Evolutionary conservation across 148 eudicot species (phyloP).

Genomic region (Selenicereus undatus): DNA sequence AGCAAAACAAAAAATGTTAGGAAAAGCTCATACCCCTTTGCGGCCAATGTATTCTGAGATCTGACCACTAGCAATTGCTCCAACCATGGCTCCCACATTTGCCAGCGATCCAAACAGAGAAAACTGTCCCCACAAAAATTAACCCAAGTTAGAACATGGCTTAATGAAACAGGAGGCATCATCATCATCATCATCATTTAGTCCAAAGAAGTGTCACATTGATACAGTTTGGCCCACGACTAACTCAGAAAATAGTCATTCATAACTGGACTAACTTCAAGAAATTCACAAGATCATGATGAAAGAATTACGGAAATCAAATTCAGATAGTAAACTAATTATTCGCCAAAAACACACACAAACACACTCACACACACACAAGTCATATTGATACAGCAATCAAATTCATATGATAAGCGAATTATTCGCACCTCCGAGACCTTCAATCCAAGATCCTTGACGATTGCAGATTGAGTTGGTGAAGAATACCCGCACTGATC

Average conservation of each 20-base stretch:
- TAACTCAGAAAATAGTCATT: not conserved
- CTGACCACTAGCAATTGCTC: slow-evolving; percentile 88
- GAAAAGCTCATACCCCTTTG: slow-evolving; percentile 57
- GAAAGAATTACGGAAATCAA: not conserved
- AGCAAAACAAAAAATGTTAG: not conserved
- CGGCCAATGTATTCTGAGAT: slow-evolving; percentile 81
- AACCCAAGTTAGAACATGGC: not conserved
- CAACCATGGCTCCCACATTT: slow-evolving; percentile 95
- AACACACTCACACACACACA: no score
- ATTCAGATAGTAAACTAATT: not conserved
- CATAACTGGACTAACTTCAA: not conserved
- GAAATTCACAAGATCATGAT: not conserved
- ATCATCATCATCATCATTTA: not conserved
- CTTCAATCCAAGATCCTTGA: slow-evolving; percentile 59
- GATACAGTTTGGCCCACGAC: not conserved
- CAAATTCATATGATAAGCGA: not conserved
- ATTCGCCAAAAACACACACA: no score
- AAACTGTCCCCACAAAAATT: slow-evolving; percentile 43
- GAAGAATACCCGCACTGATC: slow-evolving; percentile 81
- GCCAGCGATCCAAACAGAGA: slow-evolving; percentile 86
- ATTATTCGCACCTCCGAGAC: slow-evolving; percentile 53
- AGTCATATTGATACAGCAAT: not conserved
- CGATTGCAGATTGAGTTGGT: slow-evolving; percentile 69
- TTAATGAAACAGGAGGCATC: not conserved
- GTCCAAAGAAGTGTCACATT: not conserved